A percentile compares a stretch with the other conserved stretches of the same genome.
These are phyloP conservation scores for Termitomyces sp. DNA, from an alignment of 768 basidiomycete genomes.

Conservation along the genomic window DNA sequence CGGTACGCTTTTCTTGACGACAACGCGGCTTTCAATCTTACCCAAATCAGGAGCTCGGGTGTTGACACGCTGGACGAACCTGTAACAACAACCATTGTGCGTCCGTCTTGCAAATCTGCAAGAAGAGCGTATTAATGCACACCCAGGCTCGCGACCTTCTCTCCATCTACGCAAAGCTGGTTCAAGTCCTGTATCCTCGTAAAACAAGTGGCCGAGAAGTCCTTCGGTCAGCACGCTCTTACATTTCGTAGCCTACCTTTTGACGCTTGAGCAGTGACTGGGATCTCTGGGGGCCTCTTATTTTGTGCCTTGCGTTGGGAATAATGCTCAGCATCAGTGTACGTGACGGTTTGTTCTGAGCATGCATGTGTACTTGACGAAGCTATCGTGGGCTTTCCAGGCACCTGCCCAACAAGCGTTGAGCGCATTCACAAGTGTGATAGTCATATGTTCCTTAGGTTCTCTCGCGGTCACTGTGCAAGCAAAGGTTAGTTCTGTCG, in stretches of 20 bases:
- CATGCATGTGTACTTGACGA: not conserved
- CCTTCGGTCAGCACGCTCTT: slow-evolving; percentile 45
- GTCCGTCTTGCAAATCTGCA: slow-evolving; percentile 17
- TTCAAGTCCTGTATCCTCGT: slow-evolving; percentile 91
- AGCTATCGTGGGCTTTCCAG: slow-evolving; percentile 28
- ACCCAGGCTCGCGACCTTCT: slow-evolving; percentile 77
- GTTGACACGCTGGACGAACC: slow-evolving; percentile 92
- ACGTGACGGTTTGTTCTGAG: slow-evolving; percentile 13
- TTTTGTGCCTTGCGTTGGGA: slow-evolving; percentile 74
- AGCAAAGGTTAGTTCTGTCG: slow-evolving; percentile 61
- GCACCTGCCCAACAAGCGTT: slow-evolving; percentile 81
- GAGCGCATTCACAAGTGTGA: slow-evolving; percentile 89
- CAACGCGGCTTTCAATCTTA: not conserved
- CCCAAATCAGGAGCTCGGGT: slow-evolving; percentile 58
- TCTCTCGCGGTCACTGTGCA: slow-evolving; percentile 93
- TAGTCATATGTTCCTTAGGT: slow-evolving; percentile 88
- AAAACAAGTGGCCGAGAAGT: slow-evolving; percentile 73
- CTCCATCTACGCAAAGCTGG: slow-evolving; percentile 88
- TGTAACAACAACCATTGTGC: slow-evolving; percentile 80
- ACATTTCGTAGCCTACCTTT: not conserved
- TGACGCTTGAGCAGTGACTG: slow-evolving; percentile 60
- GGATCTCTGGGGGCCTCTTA: slow-evolving; percentile 96
- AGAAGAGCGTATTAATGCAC: slow-evolving; percentile 2
- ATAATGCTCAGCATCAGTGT: slow-evolving; percentile 87
- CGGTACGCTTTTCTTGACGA: slow-evolving; percentile 42